These are phyloP conservation scores for Mortierella sp. DNA, from an alignment of 371 early-diverging fungal genomes.

Conservation along the genomic window DNA sequence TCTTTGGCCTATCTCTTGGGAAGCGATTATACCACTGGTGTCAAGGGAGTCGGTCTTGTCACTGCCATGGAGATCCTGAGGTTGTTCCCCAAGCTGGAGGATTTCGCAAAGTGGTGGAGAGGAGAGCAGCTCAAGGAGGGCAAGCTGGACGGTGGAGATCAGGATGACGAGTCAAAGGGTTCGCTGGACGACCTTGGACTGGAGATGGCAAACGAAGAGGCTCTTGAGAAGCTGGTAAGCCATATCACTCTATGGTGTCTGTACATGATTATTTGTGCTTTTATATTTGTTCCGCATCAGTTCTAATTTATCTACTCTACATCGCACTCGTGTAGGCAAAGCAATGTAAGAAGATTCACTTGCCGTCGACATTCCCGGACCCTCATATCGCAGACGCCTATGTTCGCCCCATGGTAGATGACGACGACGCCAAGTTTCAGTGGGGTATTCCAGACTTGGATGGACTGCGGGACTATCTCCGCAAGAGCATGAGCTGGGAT, in stretches of 20 bases:
- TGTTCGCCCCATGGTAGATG: constrained; percentile 83
- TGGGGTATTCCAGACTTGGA: constrained; percentile 93
- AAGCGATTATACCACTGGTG: constrained; percentile 98
- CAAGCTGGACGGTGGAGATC: constrained; percentile 9
- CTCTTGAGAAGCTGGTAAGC: constrained; percentile 76
- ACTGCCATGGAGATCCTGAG: constrained; percentile 90
- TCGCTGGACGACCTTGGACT: constrained; percentile 26
- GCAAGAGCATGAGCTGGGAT: constrained; percentile 68
- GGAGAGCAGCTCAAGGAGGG: constrained; percentile 39
- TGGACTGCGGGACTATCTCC: constrained; percentile 75
- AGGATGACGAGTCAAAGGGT: constrained; percentile 20
- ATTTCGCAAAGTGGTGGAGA: constrained; percentile 77
- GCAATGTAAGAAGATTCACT: constrained; percentile 44
- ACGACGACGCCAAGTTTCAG: constrained; percentile 71
- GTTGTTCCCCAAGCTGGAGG: constrained; percentile 70
- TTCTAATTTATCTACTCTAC: background rate
- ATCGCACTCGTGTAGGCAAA: constrained; percentile 26
- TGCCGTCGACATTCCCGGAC: constrained; percentile 79
- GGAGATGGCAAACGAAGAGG: constrained; percentile 57
- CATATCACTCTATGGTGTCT: background rate
- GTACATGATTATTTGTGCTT: background rate
- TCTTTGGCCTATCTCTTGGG: constrained; percentile 94
- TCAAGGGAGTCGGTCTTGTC: constrained; percentile 95
- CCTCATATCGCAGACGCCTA: constrained; percentile 85
- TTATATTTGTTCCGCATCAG: background rate